Evolutionary conservation across 2,329 filamentous ascomycete species (phyloP).

Genomic region (Diaporthe nobilis): DNA sequence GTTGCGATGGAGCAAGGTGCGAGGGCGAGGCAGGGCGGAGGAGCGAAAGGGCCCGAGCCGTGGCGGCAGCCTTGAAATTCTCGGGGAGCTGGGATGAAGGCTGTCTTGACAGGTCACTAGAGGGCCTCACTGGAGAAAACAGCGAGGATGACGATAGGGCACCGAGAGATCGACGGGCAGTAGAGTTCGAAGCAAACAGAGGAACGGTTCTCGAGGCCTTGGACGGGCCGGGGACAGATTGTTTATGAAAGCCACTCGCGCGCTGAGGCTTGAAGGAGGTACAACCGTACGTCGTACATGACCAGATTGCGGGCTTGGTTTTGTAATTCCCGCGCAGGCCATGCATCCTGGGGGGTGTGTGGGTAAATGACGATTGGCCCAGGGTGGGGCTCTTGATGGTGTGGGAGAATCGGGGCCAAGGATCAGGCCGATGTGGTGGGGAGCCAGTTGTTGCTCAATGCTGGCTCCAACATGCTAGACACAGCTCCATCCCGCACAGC

Average conservation of each 20-base stretch:
- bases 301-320: constrained; percentile 36
- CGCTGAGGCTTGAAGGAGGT: constrained; percentile 31
- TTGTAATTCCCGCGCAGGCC: constrained; percentile 37
- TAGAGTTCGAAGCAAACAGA: constrained; percentile 36
- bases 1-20: neutral
- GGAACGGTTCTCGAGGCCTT: constrained; percentile 30
- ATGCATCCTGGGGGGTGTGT: constrained; percentile 39
- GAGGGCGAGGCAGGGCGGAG: constrained; percentile 23
- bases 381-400: constrained; percentile 33
- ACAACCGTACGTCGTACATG: constrained; percentile 30
- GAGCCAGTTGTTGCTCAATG: constrained; percentile 22
- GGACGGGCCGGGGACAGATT: constrained; percentile 30
- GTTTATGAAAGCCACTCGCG: constrained; percentile 38
- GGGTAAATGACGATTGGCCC: constrained; percentile 41
- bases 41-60: constrained; percentile 1
- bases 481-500: constrained; percentile 14
- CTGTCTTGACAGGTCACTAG: constrained; percentile 26
- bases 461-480: constrained; percentile 19
- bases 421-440: constrained; percentile 34
- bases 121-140: constrained; percentile 21
- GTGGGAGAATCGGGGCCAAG: constrained; percentile 36
- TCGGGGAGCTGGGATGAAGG: constrained; percentile 37
- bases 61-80: constrained; percentile 33
- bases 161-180: constrained; percentile 25
- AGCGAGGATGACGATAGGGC: constrained; percentile 22